Evolutionary conservation across 1,284 basidiomycete genomes (phyloP).

Genomic region (Pseudozyma sp.): DNA sequence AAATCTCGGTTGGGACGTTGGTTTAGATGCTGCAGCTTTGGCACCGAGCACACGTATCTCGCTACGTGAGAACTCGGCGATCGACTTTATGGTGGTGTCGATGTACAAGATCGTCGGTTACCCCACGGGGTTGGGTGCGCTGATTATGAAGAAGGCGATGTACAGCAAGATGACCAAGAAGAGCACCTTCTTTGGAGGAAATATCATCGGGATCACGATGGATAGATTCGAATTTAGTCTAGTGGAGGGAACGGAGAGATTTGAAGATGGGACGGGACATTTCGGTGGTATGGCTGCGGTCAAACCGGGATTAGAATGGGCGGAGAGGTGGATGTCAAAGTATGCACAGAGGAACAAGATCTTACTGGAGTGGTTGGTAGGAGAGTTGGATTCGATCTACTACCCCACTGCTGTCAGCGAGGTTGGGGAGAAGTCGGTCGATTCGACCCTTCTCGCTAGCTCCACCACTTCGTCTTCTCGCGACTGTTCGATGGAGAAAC

Average conservation of each 20-base stretch:
- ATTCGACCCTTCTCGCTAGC: not conserved
- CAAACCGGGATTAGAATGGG: slow-evolving; percentile 20
- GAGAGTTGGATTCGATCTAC: slow-evolving; percentile 17
- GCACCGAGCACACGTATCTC: slow-evolving; percentile 27
- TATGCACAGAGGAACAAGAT: not conserved
- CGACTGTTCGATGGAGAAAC: not conserved
- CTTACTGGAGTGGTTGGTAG: slow-evolving; percentile 18
- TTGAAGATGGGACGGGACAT: slow-evolving; percentile 36
- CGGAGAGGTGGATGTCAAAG: slow-evolving; percentile 13
- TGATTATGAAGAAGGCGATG: slow-evolving; percentile 15
- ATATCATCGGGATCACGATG: slow-evolving; percentile 40
- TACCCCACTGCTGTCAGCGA: slow-evolving; percentile 6
- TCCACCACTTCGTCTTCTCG: not conserved
- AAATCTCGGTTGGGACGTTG: slow-evolving; percentile 14
- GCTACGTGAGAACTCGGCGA: not conserved
- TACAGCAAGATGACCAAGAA: slow-evolving; percentile 13
- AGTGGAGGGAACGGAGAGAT: slow-evolving; percentile 24
- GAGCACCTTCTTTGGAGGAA: slow-evolving; percentile 36
- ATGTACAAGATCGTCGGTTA: slow-evolving; percentile 42
- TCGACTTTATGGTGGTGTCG: slow-evolving; percentile 35
- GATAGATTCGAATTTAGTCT: slow-evolving; percentile 30
- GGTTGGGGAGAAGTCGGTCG: not conserved
- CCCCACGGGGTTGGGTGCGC: slow-evolving; percentile 26
- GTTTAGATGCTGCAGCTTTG: slow-evolving; percentile 33
- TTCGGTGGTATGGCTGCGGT: slow-evolving; percentile 16